Evolutionary conservation across 345 rosid genomes (phyloP).

Genomic region (Laguncularia racemosa): DNA sequence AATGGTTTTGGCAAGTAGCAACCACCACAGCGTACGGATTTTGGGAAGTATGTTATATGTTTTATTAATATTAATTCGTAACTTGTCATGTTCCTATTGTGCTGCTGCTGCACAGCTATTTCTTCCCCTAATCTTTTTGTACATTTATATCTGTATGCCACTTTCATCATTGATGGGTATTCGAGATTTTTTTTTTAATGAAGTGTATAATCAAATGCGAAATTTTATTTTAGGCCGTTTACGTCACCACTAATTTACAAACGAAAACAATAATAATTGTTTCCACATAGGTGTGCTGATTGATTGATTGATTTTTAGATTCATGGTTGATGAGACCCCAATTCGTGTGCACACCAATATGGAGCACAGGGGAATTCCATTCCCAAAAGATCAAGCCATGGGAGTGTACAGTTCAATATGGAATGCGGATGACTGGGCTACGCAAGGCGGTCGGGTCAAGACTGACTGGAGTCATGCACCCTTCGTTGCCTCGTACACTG

Average conservation of each 20-base stretch:
- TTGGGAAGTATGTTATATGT: no score
- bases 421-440: slow-evolving; percentile 99
- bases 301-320: slow-evolving; percentile 28
- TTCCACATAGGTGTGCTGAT: neutral
- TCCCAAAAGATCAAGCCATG: slow-evolving; percentile 93
- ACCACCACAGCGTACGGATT: no score
- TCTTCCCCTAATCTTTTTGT: neutral
- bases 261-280: no score
- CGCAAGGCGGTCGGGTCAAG: slow-evolving; percentile 91
- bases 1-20: no score
- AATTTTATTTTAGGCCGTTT: no score
- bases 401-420: slow-evolving; percentile 97
- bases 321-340: slow-evolving; percentile 83
- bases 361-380: slow-evolving; percentile 83
- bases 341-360: slow-evolving; percentile 73
- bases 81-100: neutral
- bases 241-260: no score
- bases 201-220: no score
- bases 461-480: slow-evolving; percentile 98
- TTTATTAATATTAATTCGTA: no score
- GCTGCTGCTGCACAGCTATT: neutral
- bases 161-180: no score
- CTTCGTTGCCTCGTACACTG: slow-evolving; percentile 74
- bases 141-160: no score
- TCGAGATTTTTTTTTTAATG: no score